phyloP scores from a whole-genome alignment of 106 monocot genomes.

The Cymbidium sinense region DNA sequence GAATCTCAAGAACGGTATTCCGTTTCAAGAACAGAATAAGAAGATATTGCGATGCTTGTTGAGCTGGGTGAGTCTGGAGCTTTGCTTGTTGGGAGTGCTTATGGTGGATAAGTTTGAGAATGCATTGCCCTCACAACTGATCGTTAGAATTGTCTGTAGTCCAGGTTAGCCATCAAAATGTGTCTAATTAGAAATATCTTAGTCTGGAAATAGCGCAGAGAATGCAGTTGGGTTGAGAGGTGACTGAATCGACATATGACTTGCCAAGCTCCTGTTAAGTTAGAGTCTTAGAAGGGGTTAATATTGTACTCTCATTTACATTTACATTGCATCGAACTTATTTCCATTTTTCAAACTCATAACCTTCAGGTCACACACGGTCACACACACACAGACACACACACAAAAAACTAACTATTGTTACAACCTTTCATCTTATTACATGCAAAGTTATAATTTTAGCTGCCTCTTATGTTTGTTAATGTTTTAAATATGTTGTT shows the following conservation, averaged over 20 bases:
- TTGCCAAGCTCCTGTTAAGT: no score
- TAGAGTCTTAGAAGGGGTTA: no score
- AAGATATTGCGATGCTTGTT: conserved; percentile 26
- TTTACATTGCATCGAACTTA: no score
- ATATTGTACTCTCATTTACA: no score
- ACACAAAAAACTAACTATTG: no score
- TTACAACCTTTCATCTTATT: no score
- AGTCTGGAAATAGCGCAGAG: no score
- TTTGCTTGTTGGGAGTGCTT: conserved; percentile 6
- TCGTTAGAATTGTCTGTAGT: not conserved
- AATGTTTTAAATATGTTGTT: not conserved
- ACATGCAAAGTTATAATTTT: not conserved
- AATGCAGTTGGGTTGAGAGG: no score
- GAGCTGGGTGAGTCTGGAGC: conserved; percentile 17
- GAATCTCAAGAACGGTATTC: conserved; percentile 33
- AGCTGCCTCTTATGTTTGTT: not conserved
- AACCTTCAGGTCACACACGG: no score
- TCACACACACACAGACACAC: no score
- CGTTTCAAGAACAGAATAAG: conserved; percentile 38
- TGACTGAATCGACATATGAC: no score
- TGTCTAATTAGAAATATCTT: not conserved
- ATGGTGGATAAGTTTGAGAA: conserved; percentile 1
- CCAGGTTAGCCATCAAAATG: conserved; percentile 1
- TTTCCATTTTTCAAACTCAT: no score
- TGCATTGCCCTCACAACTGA: not conserved